These are phyloP conservation scores for Aspergillus oerlinghausenensis DNA, from an alignment of 2,329 filamentous ascomycete species.

Conservation along the genomic window DNA sequence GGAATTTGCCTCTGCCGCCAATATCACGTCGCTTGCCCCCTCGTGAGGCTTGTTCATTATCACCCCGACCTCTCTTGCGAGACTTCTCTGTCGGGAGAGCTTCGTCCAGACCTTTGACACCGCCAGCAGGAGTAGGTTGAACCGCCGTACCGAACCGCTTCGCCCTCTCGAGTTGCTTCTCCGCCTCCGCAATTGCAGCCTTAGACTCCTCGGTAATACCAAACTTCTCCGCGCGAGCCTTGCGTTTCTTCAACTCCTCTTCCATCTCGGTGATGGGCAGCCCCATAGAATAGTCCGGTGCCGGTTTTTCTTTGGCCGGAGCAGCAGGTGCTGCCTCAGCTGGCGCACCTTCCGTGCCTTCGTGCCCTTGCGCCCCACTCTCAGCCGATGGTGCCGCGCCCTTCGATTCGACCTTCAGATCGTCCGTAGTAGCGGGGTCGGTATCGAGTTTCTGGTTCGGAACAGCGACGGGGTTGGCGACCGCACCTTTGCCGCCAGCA, in stretches of 20 bases:
- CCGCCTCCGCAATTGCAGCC: slow-evolving; percentile 36
- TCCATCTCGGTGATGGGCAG: slow-evolving; percentile 43
- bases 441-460: slow-evolving; percentile 37
- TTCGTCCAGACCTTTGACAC: slow-evolving; percentile 42
- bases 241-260: slow-evolving; percentile 45
- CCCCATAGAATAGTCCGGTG: slow-evolving; percentile 37
- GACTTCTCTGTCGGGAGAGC: slow-evolving; percentile 40
- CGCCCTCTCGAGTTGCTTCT: slow-evolving; percentile 43
- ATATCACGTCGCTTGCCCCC: slow-evolving; percentile 41
- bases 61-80: slow-evolving; percentile 37
- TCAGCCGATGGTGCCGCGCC: slow-evolving; percentile 10
- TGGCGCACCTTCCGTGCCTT: slow-evolving; percentile 14
- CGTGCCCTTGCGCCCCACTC: slow-evolving; percentile 10
- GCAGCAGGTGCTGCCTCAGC: slow-evolving; percentile 16
- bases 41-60: slow-evolving; percentile 34
- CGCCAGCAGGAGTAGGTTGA: slow-evolving; percentile 16
- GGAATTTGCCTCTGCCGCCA: slow-evolving; percentile 29
- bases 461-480: slow-evolving; percentile 36
- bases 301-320: slow-evolving; percentile 28
- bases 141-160: slow-evolving; percentile 42
- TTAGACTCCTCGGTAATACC: slow-evolving; percentile 41
- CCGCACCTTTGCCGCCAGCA: slow-evolving; percentile 35
- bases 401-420: slow-evolving; percentile 33
- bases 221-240: slow-evolving; percentile 47
- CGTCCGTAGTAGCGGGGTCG: slow-evolving; percentile 35